Conservation (phyloP, 169 alveolate species). For the Plasmodium cynomolgi region DNA sequence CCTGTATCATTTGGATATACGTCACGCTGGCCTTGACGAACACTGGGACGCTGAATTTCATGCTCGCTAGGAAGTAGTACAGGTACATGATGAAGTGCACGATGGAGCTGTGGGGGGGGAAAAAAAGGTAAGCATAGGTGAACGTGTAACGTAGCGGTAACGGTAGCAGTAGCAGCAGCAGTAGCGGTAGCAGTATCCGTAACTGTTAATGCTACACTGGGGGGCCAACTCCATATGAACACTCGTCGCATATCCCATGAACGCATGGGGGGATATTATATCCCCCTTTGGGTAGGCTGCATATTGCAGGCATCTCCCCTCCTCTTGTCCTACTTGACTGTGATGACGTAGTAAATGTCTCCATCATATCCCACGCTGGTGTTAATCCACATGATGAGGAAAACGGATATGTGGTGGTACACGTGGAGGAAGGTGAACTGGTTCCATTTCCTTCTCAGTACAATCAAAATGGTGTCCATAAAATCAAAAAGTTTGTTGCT, state of each 20-base stretch:
- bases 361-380: conserved; percentile 83
- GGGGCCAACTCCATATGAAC: not conserved
- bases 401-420: conserved; percentile 80
- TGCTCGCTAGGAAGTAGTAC: conserved; percentile 76
- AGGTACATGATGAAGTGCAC: conserved; percentile 83
- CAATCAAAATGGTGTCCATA: conserved; percentile 77
- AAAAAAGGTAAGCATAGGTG: not conserved
- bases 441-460: conserved; percentile 77
- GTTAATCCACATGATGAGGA: conserved; percentile 80
- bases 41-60: conserved; percentile 38
- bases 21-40: conserved; percentile 75
- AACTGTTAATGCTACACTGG: too few relatives aligned
- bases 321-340: conserved; percentile 72
- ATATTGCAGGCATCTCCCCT: not conserved
- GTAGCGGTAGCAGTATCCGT: not conserved
- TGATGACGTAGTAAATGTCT: conserved; percentile 78
- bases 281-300: not conserved
- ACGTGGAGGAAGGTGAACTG: conserved; percentile 81
- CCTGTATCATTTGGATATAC: conserved; percentile 80
- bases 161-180: not conserved
- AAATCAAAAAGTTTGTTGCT: conserved; percentile 77
- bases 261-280: not conserved
- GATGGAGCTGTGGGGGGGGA: conserved; percentile 60
- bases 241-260: not conserved
- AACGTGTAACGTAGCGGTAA: not conserved